These are phyloP conservation scores for Spencermartinsiella ligniputridi DNA, from an alignment of 1,139 yeast genomes.

Conservation along the genomic window DNA sequence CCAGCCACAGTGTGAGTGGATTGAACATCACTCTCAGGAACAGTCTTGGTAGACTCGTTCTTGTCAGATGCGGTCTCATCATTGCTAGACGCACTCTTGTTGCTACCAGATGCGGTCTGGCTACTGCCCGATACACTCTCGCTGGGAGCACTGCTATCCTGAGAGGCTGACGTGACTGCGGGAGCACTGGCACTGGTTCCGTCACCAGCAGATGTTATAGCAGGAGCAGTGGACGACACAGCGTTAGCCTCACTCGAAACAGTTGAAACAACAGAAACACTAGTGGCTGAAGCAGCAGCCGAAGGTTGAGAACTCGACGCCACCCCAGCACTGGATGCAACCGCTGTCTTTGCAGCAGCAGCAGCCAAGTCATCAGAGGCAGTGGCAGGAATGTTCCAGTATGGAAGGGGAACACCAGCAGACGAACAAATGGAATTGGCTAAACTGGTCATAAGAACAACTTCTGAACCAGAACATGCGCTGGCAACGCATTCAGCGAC, in stretches of 20 bases:
- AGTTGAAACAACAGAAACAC: conserved; percentile 4
- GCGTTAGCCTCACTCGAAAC: background rate
- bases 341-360: conserved; percentile 32
- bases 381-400: conserved; percentile 45
- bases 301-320: conserved; percentile 6
- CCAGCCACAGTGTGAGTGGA: no score
- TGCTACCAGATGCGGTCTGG: no score
- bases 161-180: background rate
- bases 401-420: conserved; percentile 41
- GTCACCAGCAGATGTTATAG: background rate
- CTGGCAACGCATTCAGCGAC: conserved; percentile 46
- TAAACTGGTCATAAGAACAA: conserved; percentile 38
- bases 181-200: background rate
- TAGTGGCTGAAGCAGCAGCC: conserved; percentile 11
- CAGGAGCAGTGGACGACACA: background rate
- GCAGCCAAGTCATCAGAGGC: conserved; percentile 34
- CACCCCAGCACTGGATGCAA: no score
- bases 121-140: no score
- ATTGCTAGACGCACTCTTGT: no score
- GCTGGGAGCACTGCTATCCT: background rate
- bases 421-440: conserved; percentile 42
- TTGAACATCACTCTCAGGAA: no score
- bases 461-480: conserved; percentile 40
- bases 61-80: no score
- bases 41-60: no score